These are phyloP conservation scores for Leccinum boreale DNA, from an alignment of 768 basidiomycete species.

Conservation along the genomic window DNA sequence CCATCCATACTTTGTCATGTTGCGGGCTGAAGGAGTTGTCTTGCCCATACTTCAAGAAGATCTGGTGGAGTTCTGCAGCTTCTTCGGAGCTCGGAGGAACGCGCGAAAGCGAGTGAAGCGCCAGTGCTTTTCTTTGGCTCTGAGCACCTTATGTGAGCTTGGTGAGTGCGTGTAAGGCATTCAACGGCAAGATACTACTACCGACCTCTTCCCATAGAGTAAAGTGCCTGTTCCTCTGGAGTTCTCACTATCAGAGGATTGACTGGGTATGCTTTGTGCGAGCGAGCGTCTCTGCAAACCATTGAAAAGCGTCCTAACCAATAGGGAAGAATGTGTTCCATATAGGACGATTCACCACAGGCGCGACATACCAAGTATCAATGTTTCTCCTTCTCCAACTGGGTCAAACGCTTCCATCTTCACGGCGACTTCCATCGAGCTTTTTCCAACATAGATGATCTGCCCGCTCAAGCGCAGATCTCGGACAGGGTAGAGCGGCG, in stretches of 20 bases:
- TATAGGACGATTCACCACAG: slow-evolving; percentile 1
- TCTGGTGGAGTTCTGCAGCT: slow-evolving; percentile 62
- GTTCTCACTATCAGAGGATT: slow-evolving; percentile 59
- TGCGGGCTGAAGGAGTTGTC: slow-evolving; percentile 26
- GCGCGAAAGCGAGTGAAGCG: slow-evolving; percentile 58
- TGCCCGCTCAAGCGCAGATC: slow-evolving; percentile 78
- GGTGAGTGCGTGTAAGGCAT: neutral
- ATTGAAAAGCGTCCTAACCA: slow-evolving; percentile 81
- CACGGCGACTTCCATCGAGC: slow-evolving; percentile 84
- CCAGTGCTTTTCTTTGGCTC: slow-evolving; percentile 48
- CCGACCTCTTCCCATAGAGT: slow-evolving; percentile 66
- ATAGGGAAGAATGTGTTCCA: neutral
- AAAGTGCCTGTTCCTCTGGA: slow-evolving; percentile 60
- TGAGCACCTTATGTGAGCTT: slow-evolving; percentile 49
- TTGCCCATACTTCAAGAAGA: slow-evolving; percentile 60
- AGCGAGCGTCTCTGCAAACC: slow-evolving; percentile 74
- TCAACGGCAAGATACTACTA: neutral
- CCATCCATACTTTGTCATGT: slow-evolving; percentile 66
- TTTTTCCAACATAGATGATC: slow-evolving; percentile 72
- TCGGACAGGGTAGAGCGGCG: slow-evolving; percentile 52
- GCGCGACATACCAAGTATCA: slow-evolving; percentile 51
- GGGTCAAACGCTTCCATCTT: slow-evolving; percentile 68
- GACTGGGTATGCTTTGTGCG: slow-evolving; percentile 60
- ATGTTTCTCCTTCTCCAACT: slow-evolving; percentile 53
- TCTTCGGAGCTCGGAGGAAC: slow-evolving; percentile 74